These are phyloP conservation scores for Diaporthe velutina DNA, from an alignment of 2,329 filamentous ascomycete species.

Conservation along the genomic window DNA sequence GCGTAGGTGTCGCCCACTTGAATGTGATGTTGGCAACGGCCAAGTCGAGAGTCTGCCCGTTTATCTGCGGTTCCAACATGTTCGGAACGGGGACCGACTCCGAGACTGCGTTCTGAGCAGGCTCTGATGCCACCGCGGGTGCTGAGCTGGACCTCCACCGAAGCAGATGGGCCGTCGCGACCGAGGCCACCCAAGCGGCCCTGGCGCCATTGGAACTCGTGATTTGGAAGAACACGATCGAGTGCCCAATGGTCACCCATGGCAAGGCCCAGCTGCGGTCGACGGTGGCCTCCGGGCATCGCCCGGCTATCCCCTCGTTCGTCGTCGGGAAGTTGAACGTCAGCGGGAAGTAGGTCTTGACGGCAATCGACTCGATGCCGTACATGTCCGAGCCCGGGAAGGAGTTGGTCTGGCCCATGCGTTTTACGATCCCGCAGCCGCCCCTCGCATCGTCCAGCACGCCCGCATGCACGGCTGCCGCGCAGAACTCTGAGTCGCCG, in stretches of 20 bases:
- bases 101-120: background rate
- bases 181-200: conserved; percentile 22
- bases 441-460: conserved; percentile 75
- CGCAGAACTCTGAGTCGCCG: conserved; percentile 85
- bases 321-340: conserved; percentile 77
- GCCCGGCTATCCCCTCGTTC: conserved; percentile 54
- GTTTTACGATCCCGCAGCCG: conserved; percentile 79
- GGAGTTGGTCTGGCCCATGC: conserved; percentile 75
- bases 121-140: background rate
- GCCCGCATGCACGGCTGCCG: conserved; percentile 80
- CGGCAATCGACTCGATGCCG: conserved; percentile 81
- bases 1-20: conserved; percentile 61
- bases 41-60: conserved; percentile 88
- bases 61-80: conserved; percentile 38
- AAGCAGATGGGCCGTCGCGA: conserved; percentile 12
- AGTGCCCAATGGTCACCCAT: conserved; percentile 85
- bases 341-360: conserved; percentile 90
- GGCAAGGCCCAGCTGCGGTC: conserved; percentile 89
- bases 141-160: conserved; percentile 8
- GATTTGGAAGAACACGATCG: conserved; percentile 83
- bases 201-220: conserved; percentile 74
- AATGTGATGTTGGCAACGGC: conserved; percentile 74
- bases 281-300: conserved; percentile 73
- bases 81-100: background rate
- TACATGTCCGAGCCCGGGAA: conserved; percentile 75